A percentile compares a stretch with the other conserved stretches of the same genome.
Conservation (phyloP, 257 asterid species). For the Mitragyna speciosa region DNA sequence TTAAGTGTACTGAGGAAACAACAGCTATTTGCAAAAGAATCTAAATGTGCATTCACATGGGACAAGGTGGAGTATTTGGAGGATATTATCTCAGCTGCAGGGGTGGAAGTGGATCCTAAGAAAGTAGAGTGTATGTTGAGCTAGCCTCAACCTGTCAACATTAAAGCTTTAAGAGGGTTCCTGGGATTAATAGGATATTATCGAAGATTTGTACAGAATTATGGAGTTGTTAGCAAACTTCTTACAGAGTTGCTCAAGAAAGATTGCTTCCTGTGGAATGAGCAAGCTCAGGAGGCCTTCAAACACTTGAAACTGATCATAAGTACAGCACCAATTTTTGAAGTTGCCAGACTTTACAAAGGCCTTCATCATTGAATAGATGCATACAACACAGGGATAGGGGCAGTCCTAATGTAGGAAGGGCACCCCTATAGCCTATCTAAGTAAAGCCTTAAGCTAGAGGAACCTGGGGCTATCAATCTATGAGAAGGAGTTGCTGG, state of each 20-base stretch:
- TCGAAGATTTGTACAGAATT: not conserved
- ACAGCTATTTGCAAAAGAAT: no score
- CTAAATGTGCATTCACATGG: no score
- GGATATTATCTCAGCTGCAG: not conserved
- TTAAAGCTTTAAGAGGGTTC: not conserved
- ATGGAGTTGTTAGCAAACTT: not conserved
- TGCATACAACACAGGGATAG: no score
- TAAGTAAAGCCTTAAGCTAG: no score
- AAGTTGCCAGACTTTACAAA: no score
- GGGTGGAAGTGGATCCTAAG: not conserved
- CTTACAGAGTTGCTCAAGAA: not conserved
- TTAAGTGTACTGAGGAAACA: no score
- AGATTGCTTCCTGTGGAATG: not conserved
- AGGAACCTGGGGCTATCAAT: not conserved
- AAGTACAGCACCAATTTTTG: not conserved
- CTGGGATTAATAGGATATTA: not conserved
- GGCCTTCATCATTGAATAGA: no score
- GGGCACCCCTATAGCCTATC: no score
- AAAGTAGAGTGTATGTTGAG: not conserved
- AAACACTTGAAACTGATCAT: not conserved
- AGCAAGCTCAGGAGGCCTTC: not conserved
- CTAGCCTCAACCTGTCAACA: not conserved
- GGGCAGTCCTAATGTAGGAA: no score
- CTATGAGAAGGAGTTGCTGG: not conserved
- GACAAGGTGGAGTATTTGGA: not conserved